A percentile compares a stretch with the other conserved stretches of the same genome.
These are phyloP conservation scores for Ceratopteris richardii DNA, from an alignment of 75 land plant genomes.

Conservation along the genomic window DNA sequence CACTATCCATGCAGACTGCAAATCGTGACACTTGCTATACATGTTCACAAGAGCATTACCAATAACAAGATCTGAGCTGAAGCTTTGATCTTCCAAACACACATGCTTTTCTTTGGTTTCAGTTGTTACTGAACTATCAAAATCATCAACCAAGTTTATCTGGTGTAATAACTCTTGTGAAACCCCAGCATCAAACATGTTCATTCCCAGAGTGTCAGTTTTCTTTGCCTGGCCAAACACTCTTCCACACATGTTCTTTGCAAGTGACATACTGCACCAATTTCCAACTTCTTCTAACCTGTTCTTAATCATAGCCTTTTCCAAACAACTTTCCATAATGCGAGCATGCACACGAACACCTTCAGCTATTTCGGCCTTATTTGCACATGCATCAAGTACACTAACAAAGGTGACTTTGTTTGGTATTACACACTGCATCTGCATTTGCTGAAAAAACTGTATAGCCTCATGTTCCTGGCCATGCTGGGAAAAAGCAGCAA, in stretches of 20 bases:
- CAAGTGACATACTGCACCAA: too few species aligned
- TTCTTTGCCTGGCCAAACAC: too few species aligned
- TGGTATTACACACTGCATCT: conserved; percentile 5
- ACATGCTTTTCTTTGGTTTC: too few species aligned
- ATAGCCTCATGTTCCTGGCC: conserved; percentile 3
- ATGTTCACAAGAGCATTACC: conserved; percentile 19
- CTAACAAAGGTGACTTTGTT: conserved; percentile 10
- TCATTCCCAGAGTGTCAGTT: too few species aligned
- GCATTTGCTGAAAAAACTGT: conserved; percentile 10
- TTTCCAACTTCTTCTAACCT: too few species aligned
- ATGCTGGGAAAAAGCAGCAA: conserved; percentile 8
- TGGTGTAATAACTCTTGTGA: too few species aligned
- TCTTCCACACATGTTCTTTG: too few species aligned
- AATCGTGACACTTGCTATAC: conserved; percentile 17
- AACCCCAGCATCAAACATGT: too few species aligned
- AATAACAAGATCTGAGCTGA: neutral
- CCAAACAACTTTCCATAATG: neutral
- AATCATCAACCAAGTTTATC: too few species aligned
- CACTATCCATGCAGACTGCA: conserved; percentile 1
- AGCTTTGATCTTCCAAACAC: too few species aligned
- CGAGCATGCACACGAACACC: conserved; percentile 4
- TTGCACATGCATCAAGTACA: conserved; percentile 12
- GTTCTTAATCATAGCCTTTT: too few species aligned
- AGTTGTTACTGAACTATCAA: too few species aligned
- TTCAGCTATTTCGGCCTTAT: neutral